Percentiles rank a stretch among this genome's conserved stretches.
These are phyloP conservation scores for Trematosphaeria pertusa DNA, from an alignment of 2,329 filamentous ascomycete species.

Conservation along the genomic window DNA sequence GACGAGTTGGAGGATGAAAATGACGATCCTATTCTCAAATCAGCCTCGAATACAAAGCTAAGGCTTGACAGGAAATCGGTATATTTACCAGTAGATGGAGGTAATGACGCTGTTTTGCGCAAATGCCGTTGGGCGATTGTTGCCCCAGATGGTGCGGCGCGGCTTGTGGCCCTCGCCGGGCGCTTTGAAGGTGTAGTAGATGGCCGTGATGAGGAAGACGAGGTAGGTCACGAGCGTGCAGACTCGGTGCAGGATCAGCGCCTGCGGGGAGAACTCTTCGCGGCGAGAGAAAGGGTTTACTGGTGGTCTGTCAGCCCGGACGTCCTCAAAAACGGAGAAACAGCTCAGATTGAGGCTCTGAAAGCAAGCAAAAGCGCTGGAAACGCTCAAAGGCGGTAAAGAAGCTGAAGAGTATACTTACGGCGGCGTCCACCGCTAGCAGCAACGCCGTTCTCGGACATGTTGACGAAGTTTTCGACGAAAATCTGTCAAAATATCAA, in stretches of 20 bases:
- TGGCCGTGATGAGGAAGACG: conserved; percentile 71
- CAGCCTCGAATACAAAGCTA: not conserved
- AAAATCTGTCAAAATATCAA: not conserved
- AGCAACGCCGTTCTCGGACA: conserved; percentile 21
- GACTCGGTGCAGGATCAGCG: conserved; percentile 76
- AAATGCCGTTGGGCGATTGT: conserved; percentile 78
- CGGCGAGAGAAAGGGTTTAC: conserved; percentile 17
- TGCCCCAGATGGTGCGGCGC: conserved; percentile 73
- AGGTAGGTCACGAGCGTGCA: conserved; percentile 77
- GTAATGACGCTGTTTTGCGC: conserved; percentile 70
- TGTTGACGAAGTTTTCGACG: conserved; percentile 1
- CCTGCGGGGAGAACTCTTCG: conserved; percentile 51
- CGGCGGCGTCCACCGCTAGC: conserved; percentile 11
- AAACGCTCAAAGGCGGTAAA: too few species aligned
- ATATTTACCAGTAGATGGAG: conserved; percentile 75
- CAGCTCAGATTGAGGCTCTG: not conserved
- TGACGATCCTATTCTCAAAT: conserved; percentile 63
- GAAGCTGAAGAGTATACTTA: conserved; percentile 4
- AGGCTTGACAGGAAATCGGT: not conserved
- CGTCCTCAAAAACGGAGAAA: too few species aligned
- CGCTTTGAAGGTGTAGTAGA: conserved; percentile 74
- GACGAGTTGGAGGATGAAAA: conserved; percentile 77
- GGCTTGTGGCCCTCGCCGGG: conserved; percentile 67
- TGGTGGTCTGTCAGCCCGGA: conserved; percentile 10
- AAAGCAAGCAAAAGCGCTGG: too few species aligned